Evolutionary conservation across 2,329 filamentous ascomycete genomes (phyloP).

Genomic region (Exophiala aquamarina): DNA sequence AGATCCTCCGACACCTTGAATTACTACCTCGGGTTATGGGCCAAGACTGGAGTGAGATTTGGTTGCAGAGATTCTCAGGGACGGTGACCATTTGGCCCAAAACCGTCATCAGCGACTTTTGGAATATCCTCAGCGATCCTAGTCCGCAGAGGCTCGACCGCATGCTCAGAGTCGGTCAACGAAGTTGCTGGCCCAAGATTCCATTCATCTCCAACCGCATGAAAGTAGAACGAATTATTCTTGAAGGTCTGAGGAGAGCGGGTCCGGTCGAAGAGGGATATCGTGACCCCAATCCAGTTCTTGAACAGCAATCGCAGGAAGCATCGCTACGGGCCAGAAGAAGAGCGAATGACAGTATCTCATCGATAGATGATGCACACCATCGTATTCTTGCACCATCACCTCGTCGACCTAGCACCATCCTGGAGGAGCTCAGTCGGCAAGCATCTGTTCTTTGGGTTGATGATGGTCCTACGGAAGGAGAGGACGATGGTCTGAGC

Average conservation of each 20-base stretch:
- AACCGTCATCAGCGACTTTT: constrained; percentile 74
- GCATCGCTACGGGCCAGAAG: constrained; percentile 16
- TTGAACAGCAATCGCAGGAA: constrained; percentile 20
- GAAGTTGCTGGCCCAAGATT: constrained; percentile 85
- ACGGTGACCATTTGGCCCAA: constrained; percentile 97
- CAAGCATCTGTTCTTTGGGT: constrained; percentile 50
- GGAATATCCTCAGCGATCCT: constrained; percentile 82
- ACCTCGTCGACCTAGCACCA: constrained; percentile 27
- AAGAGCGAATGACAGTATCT: constrained; percentile 14
- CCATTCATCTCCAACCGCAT: constrained; percentile 88
- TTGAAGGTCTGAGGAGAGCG: constrained; percentile 50
- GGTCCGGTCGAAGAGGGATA: constrained; percentile 30
- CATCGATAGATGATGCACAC: constrained; percentile 9
- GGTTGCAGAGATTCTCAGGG: constrained; percentile 91
- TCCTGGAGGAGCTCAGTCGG: constrained; percentile 46
- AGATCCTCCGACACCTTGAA: constrained; percentile 88
- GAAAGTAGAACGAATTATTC: constrained; percentile 71
- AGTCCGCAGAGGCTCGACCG: constrained; percentile 70
- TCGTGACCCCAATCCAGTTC: constrained; percentile 22
- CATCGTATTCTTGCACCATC: background rate
- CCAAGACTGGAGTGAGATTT: constrained; percentile 96
- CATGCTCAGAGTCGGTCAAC: constrained; percentile 89
- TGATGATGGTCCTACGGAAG: constrained; percentile 44
- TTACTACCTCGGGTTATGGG: constrained; percentile 84
- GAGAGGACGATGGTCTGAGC: constrained; percentile 42